Base-by-base conservation (phyloP, 1,284 basidiomycete species). In the Boletus semigastroideus region DNA sequence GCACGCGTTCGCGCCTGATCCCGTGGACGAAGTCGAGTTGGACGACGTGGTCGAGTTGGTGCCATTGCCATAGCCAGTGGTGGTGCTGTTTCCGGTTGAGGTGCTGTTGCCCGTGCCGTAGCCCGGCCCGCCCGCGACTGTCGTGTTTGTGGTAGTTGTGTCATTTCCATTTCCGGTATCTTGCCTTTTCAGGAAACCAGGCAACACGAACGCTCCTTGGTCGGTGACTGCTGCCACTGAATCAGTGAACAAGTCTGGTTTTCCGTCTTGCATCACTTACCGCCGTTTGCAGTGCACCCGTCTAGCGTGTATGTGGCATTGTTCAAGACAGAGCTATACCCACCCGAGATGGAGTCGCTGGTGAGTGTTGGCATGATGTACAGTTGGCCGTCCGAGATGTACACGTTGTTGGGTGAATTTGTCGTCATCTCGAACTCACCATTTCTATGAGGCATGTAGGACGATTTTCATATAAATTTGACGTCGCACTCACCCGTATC, bases 341-440 rank as follows among this genome's bases (percentile, higher is more conserved):
- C 84, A 48, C 89, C 74, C 27, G 71, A 66, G 49, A 67, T 70
- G 1, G 68, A 49, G 63, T 89, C 87, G 19, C 82, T 78, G 5
- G 90, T 92, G 55, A 93, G 77, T 4, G 91, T 92, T 14, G 90
- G 90, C 49, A 88, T 81, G 69, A 93, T 82, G 75, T 90, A 90
- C 34, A 93, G 78, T 51, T 80, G 72, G 5, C 84, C 83, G 65
- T 90, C 77, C 51, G 80, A 67, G 52, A 90, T 72, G 72, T 82
- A 92, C 11, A 80, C 79, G 69, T 92, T 92, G 67, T 84, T 80
- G 27, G 66, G 58, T 9, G 77, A 78, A 31, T 74, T 71, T 2
- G 89, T 91, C 3, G 86, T 84, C 87, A 90, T 90, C 63, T 90
- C 80, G 68, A 93, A 93, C 69, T 91, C 81, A 59, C 84, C 83